Evolutionary conservation across 164 flowering plant species (phyloP).

Genomic region (Buxus sempervirens): DNA sequence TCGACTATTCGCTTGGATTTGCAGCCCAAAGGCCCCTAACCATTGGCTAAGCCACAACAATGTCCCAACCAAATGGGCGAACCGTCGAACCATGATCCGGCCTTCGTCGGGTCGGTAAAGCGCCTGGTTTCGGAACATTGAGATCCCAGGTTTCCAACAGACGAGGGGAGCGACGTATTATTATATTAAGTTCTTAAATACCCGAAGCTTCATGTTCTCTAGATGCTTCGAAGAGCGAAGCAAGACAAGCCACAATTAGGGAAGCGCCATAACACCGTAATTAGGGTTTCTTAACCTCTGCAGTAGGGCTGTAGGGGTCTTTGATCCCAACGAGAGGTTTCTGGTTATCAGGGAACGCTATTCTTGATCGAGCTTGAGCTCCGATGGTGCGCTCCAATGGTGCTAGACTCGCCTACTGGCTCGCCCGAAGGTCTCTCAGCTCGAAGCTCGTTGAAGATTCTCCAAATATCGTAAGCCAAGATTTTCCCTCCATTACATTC

Average conservation of each 20-base stretch:
- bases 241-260: not conserved
- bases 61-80: too few relatives aligned
- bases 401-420: slow-evolving; percentile 31
- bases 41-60: too few relatives aligned
- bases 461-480: slow-evolving; percentile 18
- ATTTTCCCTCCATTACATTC: not conserved
- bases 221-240: not conserved
- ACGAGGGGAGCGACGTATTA: too few relatives aligned
- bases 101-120: too few relatives aligned
- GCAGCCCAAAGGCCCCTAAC: too few relatives aligned
- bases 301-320: not conserved
- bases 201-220: not conserved
- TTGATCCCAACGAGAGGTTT: not conserved
- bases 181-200: too few relatives aligned
- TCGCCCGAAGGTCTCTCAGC: slow-evolving; percentile 33
- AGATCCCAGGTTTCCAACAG: not conserved
- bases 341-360: not conserved
- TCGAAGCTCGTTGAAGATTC: slow-evolving; percentile 16
- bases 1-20: too few relatives aligned
- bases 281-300: not conserved
- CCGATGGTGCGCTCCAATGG: slow-evolving; percentile 59
- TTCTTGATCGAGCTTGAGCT: not conserved
- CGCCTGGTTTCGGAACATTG: too few relatives aligned
- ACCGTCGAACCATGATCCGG: too few relatives aligned
- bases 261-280: not conserved